phyloP scores from a whole-genome alignment of 768 basidiomycete genomes.

The Russula olivacea region DNA sequence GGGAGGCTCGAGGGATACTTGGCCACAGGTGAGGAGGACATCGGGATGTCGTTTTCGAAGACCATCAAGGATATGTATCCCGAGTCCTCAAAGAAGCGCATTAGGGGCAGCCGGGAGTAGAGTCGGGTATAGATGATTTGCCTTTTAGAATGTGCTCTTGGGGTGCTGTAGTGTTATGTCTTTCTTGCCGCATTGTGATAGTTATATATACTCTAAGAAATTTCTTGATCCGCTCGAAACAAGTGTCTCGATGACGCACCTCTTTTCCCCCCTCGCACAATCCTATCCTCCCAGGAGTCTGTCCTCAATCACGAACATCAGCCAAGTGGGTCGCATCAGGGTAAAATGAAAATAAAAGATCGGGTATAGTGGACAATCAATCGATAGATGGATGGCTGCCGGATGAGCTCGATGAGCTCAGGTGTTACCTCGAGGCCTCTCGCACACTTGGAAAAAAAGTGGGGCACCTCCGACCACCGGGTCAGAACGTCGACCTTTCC shows the following conservation, averaged over 20 bases:
- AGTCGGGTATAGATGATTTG: no score
- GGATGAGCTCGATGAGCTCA: no score
- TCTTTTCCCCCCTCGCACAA: no score
- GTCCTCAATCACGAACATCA: no score
- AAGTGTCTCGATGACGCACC: no score
- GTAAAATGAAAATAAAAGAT: background rate
- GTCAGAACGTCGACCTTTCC: background rate
- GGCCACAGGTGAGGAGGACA: background rate
- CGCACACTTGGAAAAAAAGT: no score
- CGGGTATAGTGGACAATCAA: background rate
- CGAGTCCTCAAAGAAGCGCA: background rate
- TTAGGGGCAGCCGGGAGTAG: background rate
- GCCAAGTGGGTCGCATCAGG: background rate
- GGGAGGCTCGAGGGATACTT: no score
- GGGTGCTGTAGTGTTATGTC: no score
- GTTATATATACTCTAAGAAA: no score
- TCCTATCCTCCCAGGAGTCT: no score
- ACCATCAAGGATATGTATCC: background rate
- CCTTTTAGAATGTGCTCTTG: background rate
- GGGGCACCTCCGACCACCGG: background rate
- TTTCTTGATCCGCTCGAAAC: background rate
- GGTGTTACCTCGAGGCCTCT: no score
- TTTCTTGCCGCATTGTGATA: no score
- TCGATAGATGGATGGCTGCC: background rate
- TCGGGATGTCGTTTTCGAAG: background rate